Percentiles rank a stretch among this genome's conserved stretches.
These are phyloP conservation scores for Galium porrigens DNA, from an alignment of 305 asterid genomes.

Conservation along the genomic window DNA sequence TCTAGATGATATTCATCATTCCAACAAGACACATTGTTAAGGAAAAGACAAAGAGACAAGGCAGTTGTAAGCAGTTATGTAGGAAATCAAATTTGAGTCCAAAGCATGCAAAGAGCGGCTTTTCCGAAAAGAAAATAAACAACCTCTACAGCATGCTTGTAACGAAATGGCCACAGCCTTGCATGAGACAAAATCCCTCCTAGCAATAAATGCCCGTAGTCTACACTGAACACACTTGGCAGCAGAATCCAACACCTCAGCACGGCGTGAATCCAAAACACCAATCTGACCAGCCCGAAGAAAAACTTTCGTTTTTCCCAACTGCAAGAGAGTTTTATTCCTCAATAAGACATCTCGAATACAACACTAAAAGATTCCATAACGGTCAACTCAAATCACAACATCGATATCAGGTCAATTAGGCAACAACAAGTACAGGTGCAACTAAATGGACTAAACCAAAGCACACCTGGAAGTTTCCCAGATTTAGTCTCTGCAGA, in stretches of 20 bases:
- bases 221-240: constrained; percentile 69
- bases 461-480: constrained; percentile 76
- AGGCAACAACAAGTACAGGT: constrained; percentile 2
- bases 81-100: constrained; percentile 6
- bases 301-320: constrained; percentile 86
- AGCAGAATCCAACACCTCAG: constrained; percentile 79
- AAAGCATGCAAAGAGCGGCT: constrained; percentile 7
- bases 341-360: neutral
- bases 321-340: constrained; percentile 29
- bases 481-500: constrained; percentile 66
- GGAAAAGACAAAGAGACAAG: neutral
- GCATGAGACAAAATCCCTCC: constrained; percentile 39
- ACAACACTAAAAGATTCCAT: neutral
- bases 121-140: constrained; percentile 7
- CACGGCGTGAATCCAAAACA: constrained; percentile 67
- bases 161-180: constrained; percentile 56
- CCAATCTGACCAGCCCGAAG: constrained; percentile 98
- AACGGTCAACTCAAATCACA: constrained; percentile 7
- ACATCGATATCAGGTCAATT: constrained; percentile 11
- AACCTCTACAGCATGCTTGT: constrained; percentile 93
- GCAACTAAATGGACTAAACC: constrained; percentile 6
- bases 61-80: constrained; percentile 1
- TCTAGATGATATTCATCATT: neutral
- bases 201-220: constrained; percentile 55
- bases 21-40: neutral